Base-by-base conservation (phyloP, 805 yeast species). In the Saccharomycopsis synnaedendra region DNA sequence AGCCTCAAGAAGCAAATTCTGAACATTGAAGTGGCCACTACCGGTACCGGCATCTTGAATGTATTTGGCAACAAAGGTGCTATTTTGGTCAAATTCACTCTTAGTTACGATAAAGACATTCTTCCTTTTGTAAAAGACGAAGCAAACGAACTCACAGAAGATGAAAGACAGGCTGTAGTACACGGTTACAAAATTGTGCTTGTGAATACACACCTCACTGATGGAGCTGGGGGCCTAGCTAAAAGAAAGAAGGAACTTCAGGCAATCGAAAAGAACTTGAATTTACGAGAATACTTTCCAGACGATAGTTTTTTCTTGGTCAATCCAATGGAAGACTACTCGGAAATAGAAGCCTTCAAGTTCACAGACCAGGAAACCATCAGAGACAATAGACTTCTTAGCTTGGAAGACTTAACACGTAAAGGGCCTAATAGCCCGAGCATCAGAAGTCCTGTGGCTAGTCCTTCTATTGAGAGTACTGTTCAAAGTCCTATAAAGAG, bases 1-100 rank as follows among this genome's bases (percentile, higher is more conserved):
- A 57, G 60, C 3, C 43, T 72, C 3, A 57, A 55, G 4, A 52
- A 58, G 1, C 72, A 74, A 51, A 61, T 77, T n/a, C 60, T 68
- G 1, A 54, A 63, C 19, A 47, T 75, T 4, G 59, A 60, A 19
- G 63, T 65, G 4, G 60, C 66, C 3, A 67, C 78, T 0, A 64
- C 78, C 5, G 82, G 83, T 0, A 70, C 82, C 0, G 83, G 83
- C 0, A 67, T 76, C 38, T 57, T 78, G 44, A 71, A 76, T 30
- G 55, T 69, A 29, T 78, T 80, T 75, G 82, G 81, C 11, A 78
- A 78, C 60, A 78, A 78, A 55, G 84, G 84, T 3, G 78, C 80
- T 3, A 73, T 75, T 9, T 60, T 69, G 11, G 61, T 75, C 28
- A 61, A 63, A 30, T 67, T 78, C 51, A 60, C 52, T 7, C 51